phyloP scores from a whole-genome alignment of 164 flowering plant genomes.

The Umbilicus rupestris region DNA sequence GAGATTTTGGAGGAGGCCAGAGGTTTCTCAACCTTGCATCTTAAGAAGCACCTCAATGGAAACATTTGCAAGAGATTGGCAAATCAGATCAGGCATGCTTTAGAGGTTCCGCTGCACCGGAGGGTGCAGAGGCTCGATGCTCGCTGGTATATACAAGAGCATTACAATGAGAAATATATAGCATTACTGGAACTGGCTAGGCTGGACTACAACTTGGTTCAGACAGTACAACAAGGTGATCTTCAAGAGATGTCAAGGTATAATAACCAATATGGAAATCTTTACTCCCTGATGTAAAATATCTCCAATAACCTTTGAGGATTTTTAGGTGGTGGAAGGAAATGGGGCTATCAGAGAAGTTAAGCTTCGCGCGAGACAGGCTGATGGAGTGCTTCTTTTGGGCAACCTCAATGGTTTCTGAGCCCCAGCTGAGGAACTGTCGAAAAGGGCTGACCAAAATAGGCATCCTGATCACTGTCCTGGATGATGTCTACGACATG shows the following conservation, averaged over 20 bases:
- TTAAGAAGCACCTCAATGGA: constrained; percentile 7
- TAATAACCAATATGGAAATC: too few species aligned
- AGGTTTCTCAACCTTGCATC: constrained; percentile 16
- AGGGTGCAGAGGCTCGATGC: constrained; percentile 22
- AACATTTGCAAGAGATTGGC: constrained; percentile 2
- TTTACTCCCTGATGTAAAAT: too few species aligned
- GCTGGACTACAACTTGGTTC: constrained; percentile 27
- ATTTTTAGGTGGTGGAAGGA: constrained; percentile 23
- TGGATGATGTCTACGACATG: constrained; percentile 31
- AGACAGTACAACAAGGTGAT: constrained; percentile 20
- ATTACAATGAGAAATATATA: constrained; percentile 5
- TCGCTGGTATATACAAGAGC: constrained; percentile 23
- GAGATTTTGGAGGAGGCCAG: constrained; percentile 16
- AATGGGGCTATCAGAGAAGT: constrained; percentile 8
- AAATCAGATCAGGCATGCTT: constrained; percentile 18
- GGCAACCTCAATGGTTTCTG: constrained; percentile 5
- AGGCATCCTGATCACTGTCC: constrained; percentile 2
- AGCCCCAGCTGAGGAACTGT: constrained; percentile 13
- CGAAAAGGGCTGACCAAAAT: constrained; percentile 10
- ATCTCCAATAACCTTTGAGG: too few species aligned
- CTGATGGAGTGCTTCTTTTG: constrained; percentile 19
- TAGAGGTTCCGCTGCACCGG: constrained; percentile 29
- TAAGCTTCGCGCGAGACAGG: constrained; percentile 23
- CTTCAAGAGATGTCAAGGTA: constrained; percentile 21
- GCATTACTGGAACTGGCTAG: constrained; percentile 22